phyloP scores from a whole-genome alignment of 805 yeast species.

The Yarrowia osloensis region DNA sequence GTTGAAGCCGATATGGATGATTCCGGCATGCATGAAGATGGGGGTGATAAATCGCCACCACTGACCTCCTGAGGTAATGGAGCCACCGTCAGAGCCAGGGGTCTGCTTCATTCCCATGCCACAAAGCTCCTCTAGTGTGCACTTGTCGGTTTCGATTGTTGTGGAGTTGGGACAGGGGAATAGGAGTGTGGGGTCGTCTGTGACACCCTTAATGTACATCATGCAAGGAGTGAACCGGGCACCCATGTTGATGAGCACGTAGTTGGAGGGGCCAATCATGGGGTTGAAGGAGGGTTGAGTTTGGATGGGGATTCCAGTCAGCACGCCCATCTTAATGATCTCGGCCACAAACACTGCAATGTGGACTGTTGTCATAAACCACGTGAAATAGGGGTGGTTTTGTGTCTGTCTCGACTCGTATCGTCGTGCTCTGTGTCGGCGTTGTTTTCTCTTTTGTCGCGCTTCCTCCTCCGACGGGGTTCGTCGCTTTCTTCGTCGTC shows the following conservation, averaged over 20 bases:
- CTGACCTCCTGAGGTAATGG: slow-evolving; percentile 47
- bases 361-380: slow-evolving; percentile 43
- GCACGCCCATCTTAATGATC: slow-evolving; percentile 54
- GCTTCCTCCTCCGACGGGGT: slow-evolving; percentile 23
- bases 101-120: slow-evolving; percentile 48
- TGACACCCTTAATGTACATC: slow-evolving; percentile 54
- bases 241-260: slow-evolving; percentile 66
- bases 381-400: slow-evolving; percentile 40
- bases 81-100: slow-evolving; percentile 40
- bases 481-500: slow-evolving; percentile 22
- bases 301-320: slow-evolving; percentile 67
- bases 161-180: slow-evolving; percentile 77
- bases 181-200: slow-evolving; percentile 48
- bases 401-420: slow-evolving; percentile 25
- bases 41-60: slow-evolving; percentile 73
- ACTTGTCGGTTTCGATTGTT: slow-evolving; percentile 53
- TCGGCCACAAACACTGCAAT: slow-evolving; percentile 63
- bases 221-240: slow-evolving; percentile 73
- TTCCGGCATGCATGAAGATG: slow-evolving; percentile 72
- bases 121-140: slow-evolving; percentile 59
- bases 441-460: slow-evolving; percentile 15
- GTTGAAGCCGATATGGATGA: slow-evolving; percentile 67
- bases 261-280: slow-evolving; percentile 74
- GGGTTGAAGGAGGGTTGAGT: slow-evolving; percentile 74
- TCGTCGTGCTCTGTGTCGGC: slow-evolving; percentile 18